Percentiles rank a stretch among this genome's conserved stretches.
These are phyloP conservation scores for Panaeolus papilionaceus DNA, from an alignment of 768 basidiomycete species.

Conservation along the genomic window DNA sequence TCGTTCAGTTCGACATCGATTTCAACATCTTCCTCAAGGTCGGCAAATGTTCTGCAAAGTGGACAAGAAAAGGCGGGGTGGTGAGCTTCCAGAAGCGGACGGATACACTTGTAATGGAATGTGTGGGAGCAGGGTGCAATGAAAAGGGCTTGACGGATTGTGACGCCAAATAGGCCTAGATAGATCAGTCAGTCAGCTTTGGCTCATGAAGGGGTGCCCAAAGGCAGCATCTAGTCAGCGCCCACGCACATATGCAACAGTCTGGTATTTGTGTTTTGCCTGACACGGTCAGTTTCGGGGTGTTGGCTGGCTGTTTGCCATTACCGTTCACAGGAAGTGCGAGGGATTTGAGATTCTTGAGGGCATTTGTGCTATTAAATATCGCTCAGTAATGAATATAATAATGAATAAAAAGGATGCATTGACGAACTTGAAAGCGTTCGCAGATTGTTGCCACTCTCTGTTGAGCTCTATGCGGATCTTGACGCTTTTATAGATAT, in stretches of 20 bases:
- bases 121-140: slow-evolving; percentile 98
- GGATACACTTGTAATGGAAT: slow-evolving; percentile 96
- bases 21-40: slow-evolving; percentile 96
- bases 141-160: slow-evolving; percentile 95
- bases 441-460: slow-evolving; percentile 89
- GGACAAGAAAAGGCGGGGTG: slow-evolving; percentile 95
- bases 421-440: slow-evolving; percentile 85
- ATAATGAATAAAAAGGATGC: slow-evolving; percentile 21
- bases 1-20: slow-evolving; percentile 43
- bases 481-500: slow-evolving; percentile 97
- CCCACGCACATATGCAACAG: slow-evolving; percentile 88
- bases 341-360: slow-evolving; percentile 83
- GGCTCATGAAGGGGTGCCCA: neutral
- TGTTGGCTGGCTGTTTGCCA: slow-evolving; percentile 28
- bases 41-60: slow-evolving; percentile 92
- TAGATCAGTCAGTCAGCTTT: neutral
- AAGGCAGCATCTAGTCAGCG: slow-evolving; percentile 13
- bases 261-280: slow-evolving; percentile 65
- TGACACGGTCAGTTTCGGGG: slow-evolving; percentile 24
- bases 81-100: slow-evolving; percentile 87
- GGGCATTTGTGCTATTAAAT: slow-evolving; percentile 57
- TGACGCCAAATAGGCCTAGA: slow-evolving; percentile 76
- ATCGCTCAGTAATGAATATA: slow-evolving; percentile 13
- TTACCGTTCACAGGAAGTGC: slow-evolving; percentile 41
- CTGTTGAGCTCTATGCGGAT: slow-evolving; percentile 88